A percentile compares a stretch with the other conserved stretches of the same genome.
Conservation (phyloP, 1,284 basidiomycete species). For the Kalmanozyma brasiliensis region DNA sequence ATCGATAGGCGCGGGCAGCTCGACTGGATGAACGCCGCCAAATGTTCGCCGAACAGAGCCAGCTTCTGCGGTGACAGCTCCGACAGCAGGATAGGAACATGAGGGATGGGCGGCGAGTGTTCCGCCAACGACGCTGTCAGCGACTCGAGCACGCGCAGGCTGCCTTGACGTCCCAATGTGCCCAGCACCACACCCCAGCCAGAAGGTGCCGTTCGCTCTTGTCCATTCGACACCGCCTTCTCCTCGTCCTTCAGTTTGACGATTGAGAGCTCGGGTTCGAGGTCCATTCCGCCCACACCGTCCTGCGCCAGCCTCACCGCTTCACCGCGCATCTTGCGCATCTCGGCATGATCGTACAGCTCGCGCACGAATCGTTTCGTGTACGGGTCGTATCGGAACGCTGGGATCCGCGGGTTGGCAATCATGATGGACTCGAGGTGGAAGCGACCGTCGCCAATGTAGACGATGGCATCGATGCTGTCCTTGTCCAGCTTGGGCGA, state of each 20-base stretch:
- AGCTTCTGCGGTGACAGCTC: constrained; percentile 95
- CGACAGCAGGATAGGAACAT: constrained; percentile 89
- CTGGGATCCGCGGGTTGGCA: constrained; percentile 92
- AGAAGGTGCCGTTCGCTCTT: constrained; percentile 38
- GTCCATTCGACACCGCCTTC: constrained; percentile 36
- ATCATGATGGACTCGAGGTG: constrained; percentile 99
- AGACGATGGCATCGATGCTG: constrained; percentile 69
- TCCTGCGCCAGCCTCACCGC: constrained; percentile 74
- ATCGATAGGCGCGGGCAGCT: constrained; percentile 95
- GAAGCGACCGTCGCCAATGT: constrained; percentile 97
- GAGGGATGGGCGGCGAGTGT: constrained; percentile 71
- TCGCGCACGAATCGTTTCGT: constrained; percentile 96
- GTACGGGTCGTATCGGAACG: constrained; percentile 98
- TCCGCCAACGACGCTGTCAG: constrained; percentile 39
- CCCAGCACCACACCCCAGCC: constrained; percentile 94
- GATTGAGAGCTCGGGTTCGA: constrained; percentile 22
- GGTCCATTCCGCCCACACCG: constrained; percentile 42
- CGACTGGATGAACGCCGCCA: constrained; percentile 92
- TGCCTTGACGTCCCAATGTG: constrained; percentile 94
- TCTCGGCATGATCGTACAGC: constrained; percentile 87
- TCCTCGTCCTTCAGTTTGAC: constrained; percentile 11
- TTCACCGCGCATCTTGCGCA: constrained; percentile 78
- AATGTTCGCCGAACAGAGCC: constrained; percentile 78
- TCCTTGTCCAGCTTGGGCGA: constrained; percentile 76
- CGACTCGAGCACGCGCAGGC: constrained; percentile 81